Evolutionary conservation across 306 rosid genomes (phyloP), one percentile per base, ranked within the genome.

Genomic region (Inga leiocalycina): DNA sequence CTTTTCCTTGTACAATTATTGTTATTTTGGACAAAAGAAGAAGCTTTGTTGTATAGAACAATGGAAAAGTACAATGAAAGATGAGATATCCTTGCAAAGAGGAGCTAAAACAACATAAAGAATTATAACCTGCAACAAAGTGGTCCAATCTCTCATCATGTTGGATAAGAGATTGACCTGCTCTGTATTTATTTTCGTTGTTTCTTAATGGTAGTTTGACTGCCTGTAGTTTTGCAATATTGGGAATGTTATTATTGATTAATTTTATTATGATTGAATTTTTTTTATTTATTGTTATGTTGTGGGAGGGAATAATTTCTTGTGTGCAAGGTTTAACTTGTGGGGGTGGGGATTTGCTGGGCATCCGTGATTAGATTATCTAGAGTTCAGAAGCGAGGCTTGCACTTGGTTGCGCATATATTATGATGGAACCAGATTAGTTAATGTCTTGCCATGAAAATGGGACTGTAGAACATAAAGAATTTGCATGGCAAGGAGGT

Each of bases 351-450:
- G 1, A 44, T 44, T 5, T 71, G 35, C 44, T 41, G 59, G 41
- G 4, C 41, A 12, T 11, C 27, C 48, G 59, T 72, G 41, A 16
- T 8, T 44, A 68, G 35, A n/a, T 43, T 20, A 11, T 48, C 41
- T 27, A 27, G 41, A 1, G 22, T 48, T 44, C 3, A 22, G 24
- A 10, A 4, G 12, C 6, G 57, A 43, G 59, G 22, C 22, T 48
- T 46, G 76, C 56, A 45, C 22, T 71, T 71, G 54, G 37, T 24
- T 45, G 57, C 45, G 43, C 77, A 46, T 73, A 37, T 71, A 73
- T 74, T 51, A 16, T 34, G 44, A 74, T 74, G 54, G 59, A 45
- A 14, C 24, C 17, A 6, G 35, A 19, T 30, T 14, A 46, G 15
- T 46, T 46, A 7, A 46, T 48, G 14, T 30, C 22, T 48, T 45